These are phyloP conservation scores for Amphichorda felina DNA, from an alignment of 2,329 filamentous ascomycete genomes.

Conservation along the genomic window DNA sequence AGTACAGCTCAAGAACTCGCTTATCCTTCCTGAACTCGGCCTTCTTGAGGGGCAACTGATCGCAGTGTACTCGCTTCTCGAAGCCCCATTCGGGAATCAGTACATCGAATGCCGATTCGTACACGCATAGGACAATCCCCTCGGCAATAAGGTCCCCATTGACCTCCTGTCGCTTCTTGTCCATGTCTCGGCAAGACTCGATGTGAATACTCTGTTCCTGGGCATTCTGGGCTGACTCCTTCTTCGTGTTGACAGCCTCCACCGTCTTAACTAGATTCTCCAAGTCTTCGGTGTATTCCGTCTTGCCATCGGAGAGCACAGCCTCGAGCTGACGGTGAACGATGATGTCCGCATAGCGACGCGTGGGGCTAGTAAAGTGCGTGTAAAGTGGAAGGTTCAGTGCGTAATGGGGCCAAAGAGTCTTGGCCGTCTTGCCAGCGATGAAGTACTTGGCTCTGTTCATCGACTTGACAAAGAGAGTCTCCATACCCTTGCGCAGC, in stretches of 20 bases:
- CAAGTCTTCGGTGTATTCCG: conserved; percentile 81
- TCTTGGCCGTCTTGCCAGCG: conserved; percentile 63
- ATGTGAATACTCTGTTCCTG: conserved; percentile 99
- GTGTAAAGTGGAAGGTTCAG: conserved; percentile 91
- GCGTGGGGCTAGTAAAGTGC: conserved; percentile 91
- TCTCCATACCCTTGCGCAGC: conserved; percentile 96
- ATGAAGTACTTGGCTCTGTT: conserved; percentile 93
- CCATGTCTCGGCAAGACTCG: conserved; percentile 91
- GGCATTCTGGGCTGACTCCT: conserved; percentile 92
- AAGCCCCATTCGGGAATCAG: conserved; percentile 97
- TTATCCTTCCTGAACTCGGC: conserved; percentile 98
- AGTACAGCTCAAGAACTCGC: conserved; percentile 89
- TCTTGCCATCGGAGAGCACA: conserved; percentile 66
- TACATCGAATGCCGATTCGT: conserved; percentile 97
- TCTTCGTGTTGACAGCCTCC: conserved; percentile 97
- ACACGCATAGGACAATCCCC: conserved; percentile 92
- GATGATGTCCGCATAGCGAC: conserved; percentile 88
- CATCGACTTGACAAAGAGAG: conserved; percentile 88
- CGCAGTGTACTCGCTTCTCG: conserved; percentile 97
- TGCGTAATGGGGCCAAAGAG: conserved; percentile 78
- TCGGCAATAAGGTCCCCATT: conserved; percentile 91
- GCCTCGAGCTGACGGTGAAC: conserved; percentile 92
- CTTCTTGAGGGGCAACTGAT: conserved; percentile 95
- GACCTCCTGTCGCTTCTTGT: conserved; percentile 74
- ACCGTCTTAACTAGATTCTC: conserved; percentile 85